Conservation (phyloP, 1,284 basidiomycete genomes). For the Puccinia novopanici region DNA sequence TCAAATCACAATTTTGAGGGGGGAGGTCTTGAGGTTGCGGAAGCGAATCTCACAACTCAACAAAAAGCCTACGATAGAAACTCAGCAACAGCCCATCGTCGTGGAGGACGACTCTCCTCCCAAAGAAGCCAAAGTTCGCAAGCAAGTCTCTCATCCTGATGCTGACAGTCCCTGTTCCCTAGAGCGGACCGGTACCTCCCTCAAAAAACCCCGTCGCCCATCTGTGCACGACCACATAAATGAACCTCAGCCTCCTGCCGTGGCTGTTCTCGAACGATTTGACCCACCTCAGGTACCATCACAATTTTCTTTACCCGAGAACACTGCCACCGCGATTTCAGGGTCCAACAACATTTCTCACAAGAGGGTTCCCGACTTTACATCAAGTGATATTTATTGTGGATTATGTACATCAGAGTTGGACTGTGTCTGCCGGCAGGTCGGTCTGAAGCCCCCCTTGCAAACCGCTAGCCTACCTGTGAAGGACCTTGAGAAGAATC, state of each 20-base stretch:
- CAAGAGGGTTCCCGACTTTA: slow-evolving; percentile 37
- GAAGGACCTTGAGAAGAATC: not conserved
- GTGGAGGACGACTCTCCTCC: slow-evolving; percentile 7
- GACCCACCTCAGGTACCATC: not conserved
- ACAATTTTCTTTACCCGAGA: not conserved
- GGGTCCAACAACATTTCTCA: not conserved
- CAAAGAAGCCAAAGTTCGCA: slow-evolving; percentile 37
- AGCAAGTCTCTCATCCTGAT: slow-evolving; percentile 15
- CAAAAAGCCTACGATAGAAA: slow-evolving; percentile 14
- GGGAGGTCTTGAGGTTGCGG: slow-evolving; percentile 43
- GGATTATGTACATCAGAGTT: slow-evolving; percentile 49
- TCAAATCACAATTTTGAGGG: slow-evolving; percentile 39
- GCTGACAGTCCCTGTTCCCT: not conserved
- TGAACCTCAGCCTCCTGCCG: not conserved
- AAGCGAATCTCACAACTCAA: slow-evolving; percentile 35
- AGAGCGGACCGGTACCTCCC: not conserved
- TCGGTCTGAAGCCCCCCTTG: slow-evolving; percentile 37
- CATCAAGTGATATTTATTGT: slow-evolving; percentile 40
- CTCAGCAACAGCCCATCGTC: not conserved
- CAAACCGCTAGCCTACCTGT: slow-evolving; percentile 26
- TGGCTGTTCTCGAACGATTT: slow-evolving; percentile 3
- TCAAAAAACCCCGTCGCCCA: slow-evolving; percentile 21
- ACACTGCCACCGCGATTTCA: not conserved
- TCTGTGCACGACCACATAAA: not conserved
- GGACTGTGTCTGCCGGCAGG: slow-evolving; percentile 48